Evolutionary conservation across 805 yeast genomes (phyloP), one percentile per base, ranked within the genome.

Genomic region (Starmerella vaccinii): DNA sequence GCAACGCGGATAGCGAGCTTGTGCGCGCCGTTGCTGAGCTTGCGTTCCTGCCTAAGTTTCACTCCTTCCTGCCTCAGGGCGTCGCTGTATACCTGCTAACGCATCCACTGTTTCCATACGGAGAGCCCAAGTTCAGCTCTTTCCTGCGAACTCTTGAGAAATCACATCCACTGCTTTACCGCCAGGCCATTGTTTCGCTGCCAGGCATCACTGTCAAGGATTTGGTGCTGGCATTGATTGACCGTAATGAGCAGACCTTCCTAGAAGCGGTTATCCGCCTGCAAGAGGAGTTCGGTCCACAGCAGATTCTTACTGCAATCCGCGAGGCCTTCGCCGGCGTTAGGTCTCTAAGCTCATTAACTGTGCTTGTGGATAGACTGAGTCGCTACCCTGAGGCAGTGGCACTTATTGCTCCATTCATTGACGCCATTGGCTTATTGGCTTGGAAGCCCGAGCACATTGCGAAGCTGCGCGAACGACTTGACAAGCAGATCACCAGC

Each of bases 181-280:
- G 87, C 66, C 95, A 84, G 64, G 90, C 94, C 1, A 76, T 87
- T 46, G 84, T 81, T 13, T 81, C 92, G 0, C 83, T 92, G 53
- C 81, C 84, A 5, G 79, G 80, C 50, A 67, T 88, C 35, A 74
- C 83, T 8, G 72, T 83, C 43, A 64, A 65, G 5, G 95, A 84
- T 52, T 70, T 89, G 23, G 68, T 85, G 35, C 63, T 66, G 7
- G 87, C 84, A 51, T 70, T 88, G 46, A 70, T 78, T 50, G 66
- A 71, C 13, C 69, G 72, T 12, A 77, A 77, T 57, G 81, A 76
- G 42, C 86, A 78, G 26, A 75, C 84, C 37, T 81, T 84, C 60
- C 70, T 73, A 48, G 95, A 84, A 60, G 71, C 82, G 6, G 76
- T 87, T 13, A 67, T 74, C 26, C 76, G 96, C 57, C 67, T 88